These are phyloP conservation scores for Neurospora intermedia DNA, from an alignment of 495 filamentous ascomycete species.

Conservation along the genomic window DNA sequence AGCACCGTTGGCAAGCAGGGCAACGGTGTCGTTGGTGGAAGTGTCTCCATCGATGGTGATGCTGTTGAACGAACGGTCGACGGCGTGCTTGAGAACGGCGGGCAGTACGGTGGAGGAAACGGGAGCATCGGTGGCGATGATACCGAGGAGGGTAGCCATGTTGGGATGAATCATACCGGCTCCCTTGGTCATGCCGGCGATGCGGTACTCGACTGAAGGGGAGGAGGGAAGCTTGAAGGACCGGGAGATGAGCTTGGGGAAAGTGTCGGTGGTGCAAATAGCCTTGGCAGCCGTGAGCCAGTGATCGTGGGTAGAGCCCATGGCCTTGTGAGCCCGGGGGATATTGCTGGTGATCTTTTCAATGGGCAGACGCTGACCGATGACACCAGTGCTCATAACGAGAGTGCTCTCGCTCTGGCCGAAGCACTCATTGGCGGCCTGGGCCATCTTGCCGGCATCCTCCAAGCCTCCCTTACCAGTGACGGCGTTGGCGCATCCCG, in stretches of 20 bases:
- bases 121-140: slow-evolving; percentile 87
- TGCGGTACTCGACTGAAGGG: slow-evolving; percentile 59
- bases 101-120: slow-evolving; percentile 60
- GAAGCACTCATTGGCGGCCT: slow-evolving; percentile 60
- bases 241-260: slow-evolving; percentile 86
- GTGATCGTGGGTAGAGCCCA: slow-evolving; percentile 66
- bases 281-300: slow-evolving; percentile 83
- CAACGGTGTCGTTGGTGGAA: slow-evolving; percentile 92
- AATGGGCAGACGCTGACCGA: slow-evolving; percentile 89
- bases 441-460: slow-evolving; percentile 77
- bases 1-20: slow-evolving; percentile 87
- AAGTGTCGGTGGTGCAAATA: slow-evolving; percentile 98
- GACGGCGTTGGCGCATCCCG: slow-evolving; percentile 94
- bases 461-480: slow-evolving; percentile 86
- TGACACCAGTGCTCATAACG: slow-evolving; percentile 97
- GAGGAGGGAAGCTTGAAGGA: slow-evolving; percentile 80
- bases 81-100: slow-evolving; percentile 59
- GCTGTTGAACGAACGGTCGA: slow-evolving; percentile 85
- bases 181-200: slow-evolving; percentile 95
- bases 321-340: slow-evolving; percentile 56
- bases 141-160: slow-evolving; percentile 92
- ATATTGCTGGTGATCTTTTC: slow-evolving; percentile 78
- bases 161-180: slow-evolving; percentile 99
- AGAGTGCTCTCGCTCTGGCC: slow-evolving; percentile 59
- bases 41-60: slow-evolving; percentile 97